Evolutionary conservation across 768 basidiomycete species (phyloP), one percentile per base, ranked within the genome.

Genomic region (Boletus sp.): DNA sequence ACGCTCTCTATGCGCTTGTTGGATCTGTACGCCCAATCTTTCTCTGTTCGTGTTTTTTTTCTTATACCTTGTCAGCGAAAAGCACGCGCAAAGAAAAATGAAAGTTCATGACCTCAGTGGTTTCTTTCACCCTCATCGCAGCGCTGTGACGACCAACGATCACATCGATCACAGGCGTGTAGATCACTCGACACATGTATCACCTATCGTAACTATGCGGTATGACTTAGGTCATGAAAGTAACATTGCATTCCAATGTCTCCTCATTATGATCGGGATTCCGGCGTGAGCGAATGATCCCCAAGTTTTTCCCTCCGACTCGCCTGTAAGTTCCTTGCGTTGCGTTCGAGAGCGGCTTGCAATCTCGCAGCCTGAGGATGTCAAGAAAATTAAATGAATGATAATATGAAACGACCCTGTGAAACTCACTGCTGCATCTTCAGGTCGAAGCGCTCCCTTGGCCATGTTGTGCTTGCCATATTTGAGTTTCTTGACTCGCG

Each of bases 401-500:
- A 40, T 0, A 12, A 14, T 4, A 11, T 39, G 35, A n/a, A 51
- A 29, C 9, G 14, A 44, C 24, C 9, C 18, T 28, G 5, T 57
- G 59, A 40, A 41, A 76, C 85, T 24, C 71, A 90, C 90, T 50
- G 90, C 89, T 50, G 87, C 89, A 70, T 93, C 91, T 70, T 93
- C 91, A 1, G 87, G 87, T 50, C 87, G 79, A 60, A 90, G 70
- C 1, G 90, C 89, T 3, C 90, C 90, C 71, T 93, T 92, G 3
- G 91, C 92, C 89, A 92, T 91, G 66, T 92, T 93, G 62, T 92
- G 89, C 64, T 89, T 92, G 5, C 89, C 85, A 28, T 82, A 77
- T 57, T 84, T 78, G 14, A 84, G 73, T 61, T 80, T 83, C 54
- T 85, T 81, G 52, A 71, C 76, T 48, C 83, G 71, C 7, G 75